Conservation (phyloP, 345 rosid genomes). For the Salix viminalis region DNA sequence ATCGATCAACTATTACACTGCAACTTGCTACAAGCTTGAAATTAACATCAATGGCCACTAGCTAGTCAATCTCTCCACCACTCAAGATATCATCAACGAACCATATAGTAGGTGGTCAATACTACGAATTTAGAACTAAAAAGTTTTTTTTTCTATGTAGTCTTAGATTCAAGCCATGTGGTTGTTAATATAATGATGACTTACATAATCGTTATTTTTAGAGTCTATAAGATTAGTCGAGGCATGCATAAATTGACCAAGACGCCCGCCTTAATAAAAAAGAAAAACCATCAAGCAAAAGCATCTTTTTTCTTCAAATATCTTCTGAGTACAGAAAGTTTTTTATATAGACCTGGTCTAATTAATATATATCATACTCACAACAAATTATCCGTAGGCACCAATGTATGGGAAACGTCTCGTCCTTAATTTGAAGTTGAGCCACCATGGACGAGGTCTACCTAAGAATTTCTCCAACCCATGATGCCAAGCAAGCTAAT, state of each 20-base stretch:
- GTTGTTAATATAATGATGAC: too few species aligned
- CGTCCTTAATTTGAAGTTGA: neutral
- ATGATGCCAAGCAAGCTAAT: neutral
- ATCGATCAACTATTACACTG: neutral
- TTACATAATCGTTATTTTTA: too few species aligned
- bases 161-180: too few species aligned
- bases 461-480: neutral
- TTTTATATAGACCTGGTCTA: too few species aligned
- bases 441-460: neutral
- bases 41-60: neutral
- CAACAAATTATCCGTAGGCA: neutral
- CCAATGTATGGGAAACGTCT: neutral
- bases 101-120: too few species aligned
- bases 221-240: too few species aligned
- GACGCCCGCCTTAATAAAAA: too few species aligned
- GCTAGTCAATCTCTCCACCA: neutral
- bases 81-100: neutral
- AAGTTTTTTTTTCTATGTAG: too few species aligned
- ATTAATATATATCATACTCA: neutral
- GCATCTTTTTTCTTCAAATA: neutral
- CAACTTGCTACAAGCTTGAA: neutral
- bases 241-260: rapidly evolving
- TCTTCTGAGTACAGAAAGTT: neutral
- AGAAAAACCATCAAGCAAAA: neutral
- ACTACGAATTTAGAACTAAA: too few species aligned